Conservation (phyloP, 768 basidiomycete species). For the Tulasnella calospora region DNA sequence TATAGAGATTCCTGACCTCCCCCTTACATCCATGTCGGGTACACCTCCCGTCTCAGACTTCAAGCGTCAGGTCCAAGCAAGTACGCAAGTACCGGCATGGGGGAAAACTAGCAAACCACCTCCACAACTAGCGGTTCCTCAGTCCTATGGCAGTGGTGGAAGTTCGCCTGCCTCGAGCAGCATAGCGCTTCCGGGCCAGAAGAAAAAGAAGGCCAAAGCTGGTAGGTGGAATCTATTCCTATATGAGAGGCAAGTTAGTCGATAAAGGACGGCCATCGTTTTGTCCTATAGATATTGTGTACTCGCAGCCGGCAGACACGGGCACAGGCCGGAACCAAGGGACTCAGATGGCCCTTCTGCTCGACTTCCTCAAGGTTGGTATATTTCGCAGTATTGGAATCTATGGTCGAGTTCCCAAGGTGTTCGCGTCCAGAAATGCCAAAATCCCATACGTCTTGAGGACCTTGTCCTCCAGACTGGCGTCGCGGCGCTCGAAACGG, state of each 20-base stretch:
- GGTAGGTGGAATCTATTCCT: neutral
- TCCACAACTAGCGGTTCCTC: neutral
- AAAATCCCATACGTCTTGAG: conserved; percentile 77
- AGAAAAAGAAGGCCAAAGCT: conserved; percentile 17
- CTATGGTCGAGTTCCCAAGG: neutral
- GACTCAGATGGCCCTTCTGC: conserved; percentile 80
- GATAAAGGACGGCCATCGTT: neutral
- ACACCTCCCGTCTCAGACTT: conserved; percentile 13
- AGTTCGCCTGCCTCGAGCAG: neutral
- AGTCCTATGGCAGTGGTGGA: neutral
- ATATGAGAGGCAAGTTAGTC: too few species aligned
- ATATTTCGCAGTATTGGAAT: neutral
- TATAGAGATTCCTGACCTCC: neutral
- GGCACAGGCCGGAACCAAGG: conserved; percentile 76
- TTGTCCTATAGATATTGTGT: conserved; percentile 56
- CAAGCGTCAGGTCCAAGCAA: conserved; percentile 20
- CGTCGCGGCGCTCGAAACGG: conserved; percentile 66
- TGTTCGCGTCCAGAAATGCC: conserved; percentile 41
- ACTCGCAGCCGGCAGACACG: conserved; percentile 83
- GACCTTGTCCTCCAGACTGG: conserved; percentile 79
- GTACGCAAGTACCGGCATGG: conserved; percentile 21
- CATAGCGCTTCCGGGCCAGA: conserved; percentile 8
- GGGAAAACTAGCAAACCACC: conserved; percentile 4
- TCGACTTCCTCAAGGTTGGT: conserved; percentile 71
- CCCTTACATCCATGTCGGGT: neutral